A percentile compares a stretch with the other conserved stretches of the same genome.
Evolutionary conservation across 176 grass and related monocot species (phyloP).

Genomic region (Carex scoparia): DNA sequence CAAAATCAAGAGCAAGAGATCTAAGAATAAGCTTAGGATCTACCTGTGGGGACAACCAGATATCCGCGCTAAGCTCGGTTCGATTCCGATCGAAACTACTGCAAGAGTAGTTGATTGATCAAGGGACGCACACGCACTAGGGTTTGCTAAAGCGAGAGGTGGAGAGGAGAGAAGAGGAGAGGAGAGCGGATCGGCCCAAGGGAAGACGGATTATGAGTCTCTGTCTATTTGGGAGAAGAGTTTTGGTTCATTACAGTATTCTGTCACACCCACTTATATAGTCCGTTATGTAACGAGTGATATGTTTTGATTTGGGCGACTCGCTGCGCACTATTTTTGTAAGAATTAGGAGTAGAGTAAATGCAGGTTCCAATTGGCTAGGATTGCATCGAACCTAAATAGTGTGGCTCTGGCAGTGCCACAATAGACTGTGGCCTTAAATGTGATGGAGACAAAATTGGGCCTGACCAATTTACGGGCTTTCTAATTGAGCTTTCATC

Average conservation of each 20-base stretch:
- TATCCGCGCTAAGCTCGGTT: neutral
- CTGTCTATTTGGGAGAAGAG: conserved; percentile 10
- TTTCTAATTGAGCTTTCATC: neutral
- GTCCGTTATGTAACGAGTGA: neutral
- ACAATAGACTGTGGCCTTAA: neutral
- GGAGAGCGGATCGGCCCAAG: neutral
- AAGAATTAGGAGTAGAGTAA: neutral
- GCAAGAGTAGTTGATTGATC: neutral
- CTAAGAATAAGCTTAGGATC: neutral
- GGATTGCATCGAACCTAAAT: neutral
- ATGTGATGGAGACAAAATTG: neutral
- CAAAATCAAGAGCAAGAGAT: conserved; percentile 20
- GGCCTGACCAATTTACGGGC: neutral
- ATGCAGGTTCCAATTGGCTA: neutral
- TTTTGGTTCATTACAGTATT: neutral
- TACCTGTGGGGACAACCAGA: conserved; percentile 1
- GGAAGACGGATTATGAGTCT: neutral
- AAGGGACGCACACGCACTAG: neutral
- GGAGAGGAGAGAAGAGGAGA: neutral
- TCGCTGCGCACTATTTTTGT: neutral
- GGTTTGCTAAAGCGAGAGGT: neutral
- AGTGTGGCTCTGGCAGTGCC: conserved; percentile 9
- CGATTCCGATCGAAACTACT: neutral
- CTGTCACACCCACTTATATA: neutral
- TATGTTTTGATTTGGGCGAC: too few species aligned